phyloP scores from a whole-genome alignment of 495 filamentous ascomycete genomes.

The Letharia lupina region DNA sequence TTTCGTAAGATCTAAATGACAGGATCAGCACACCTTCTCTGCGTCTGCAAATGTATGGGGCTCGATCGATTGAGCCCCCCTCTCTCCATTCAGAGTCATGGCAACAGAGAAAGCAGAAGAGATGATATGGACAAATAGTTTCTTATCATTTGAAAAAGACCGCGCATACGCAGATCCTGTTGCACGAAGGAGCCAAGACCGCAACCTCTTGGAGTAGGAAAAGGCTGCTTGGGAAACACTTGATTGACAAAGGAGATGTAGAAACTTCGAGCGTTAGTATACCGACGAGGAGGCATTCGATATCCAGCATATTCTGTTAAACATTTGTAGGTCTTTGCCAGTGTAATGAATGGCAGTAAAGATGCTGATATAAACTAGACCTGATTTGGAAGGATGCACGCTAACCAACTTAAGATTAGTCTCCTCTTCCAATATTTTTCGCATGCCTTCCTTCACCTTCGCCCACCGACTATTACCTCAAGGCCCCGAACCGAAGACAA shows the following conservation, averaged over 20 bases:
- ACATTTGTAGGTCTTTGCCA: not conserved
- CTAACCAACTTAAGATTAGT: not conserved
- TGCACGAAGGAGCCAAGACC: slow-evolving; percentile 2
- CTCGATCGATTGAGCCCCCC: not conserved
- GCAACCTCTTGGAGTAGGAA: not conserved
- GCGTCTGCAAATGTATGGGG: slow-evolving; percentile 9
- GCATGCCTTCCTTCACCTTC: not conserved
- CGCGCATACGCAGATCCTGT: not conserved
- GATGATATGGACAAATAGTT: not conserved
- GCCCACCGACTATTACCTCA: not conserved
- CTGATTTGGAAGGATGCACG: too few species aligned
- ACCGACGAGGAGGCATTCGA: not conserved
- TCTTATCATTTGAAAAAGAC: not conserved
- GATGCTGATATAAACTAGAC: not conserved
- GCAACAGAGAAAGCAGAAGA: not conserved
- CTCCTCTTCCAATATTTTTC: not conserved
- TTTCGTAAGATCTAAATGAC: not conserved
- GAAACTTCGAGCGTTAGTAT: not conserved
- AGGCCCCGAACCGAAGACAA: not conserved
- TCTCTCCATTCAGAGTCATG: not conserved
- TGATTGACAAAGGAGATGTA: not conserved
- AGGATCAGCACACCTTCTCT: slow-evolving; percentile 6
- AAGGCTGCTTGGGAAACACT: not conserved
- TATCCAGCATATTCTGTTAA: not conserved
- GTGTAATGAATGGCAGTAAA: not conserved